Conservation (phyloP, 495 filamentous ascomycete genomes). For the Neurospora sp. region DNA sequence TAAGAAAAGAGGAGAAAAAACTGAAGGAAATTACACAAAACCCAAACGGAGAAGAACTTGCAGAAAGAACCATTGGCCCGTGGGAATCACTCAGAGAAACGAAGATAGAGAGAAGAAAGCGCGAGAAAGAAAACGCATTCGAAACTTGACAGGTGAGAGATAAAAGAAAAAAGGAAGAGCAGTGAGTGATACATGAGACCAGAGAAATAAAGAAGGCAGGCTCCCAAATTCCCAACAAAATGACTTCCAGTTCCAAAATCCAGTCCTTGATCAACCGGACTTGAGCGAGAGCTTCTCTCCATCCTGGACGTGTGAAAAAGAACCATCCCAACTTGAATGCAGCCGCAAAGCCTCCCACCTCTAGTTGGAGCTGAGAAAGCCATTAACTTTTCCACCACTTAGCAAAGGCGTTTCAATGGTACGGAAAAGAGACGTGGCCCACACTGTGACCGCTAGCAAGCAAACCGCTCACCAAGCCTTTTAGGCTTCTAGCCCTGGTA, state of each 20-base stretch:
- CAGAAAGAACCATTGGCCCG: not conserved
- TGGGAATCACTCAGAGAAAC: not conserved
- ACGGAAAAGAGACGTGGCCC: conserved; percentile 5
- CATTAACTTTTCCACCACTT: conserved; percentile 3
- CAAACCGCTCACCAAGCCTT: not conserved
- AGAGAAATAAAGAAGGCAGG: conserved; percentile 11
- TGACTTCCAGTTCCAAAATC: conserved; percentile 10
- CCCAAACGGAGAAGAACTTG: conserved; percentile 6
- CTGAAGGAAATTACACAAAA: conserved; percentile 1
- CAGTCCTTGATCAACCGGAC: conserved; percentile 1
- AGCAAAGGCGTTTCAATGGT: not conserved
- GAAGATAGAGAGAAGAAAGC: not conserved
- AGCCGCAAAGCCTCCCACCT: not conserved
- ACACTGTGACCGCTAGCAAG: not conserved
- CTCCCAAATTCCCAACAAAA: conserved; percentile 12
- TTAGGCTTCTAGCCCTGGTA: conserved; percentile 42
- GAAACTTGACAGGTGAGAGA: not conserved
- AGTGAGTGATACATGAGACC: conserved; percentile 12
- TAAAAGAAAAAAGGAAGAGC: not conserved
- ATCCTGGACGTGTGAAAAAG: not conserved
- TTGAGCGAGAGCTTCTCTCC: not conserved
- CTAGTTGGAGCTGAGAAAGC: not conserved
- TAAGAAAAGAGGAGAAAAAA: conserved; percentile 3
- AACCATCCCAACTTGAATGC: not conserved
- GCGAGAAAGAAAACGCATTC: not conserved